These are phyloP conservation scores for Cucumis cinereus DNA, from an alignment of 306 rosid genomes.

Conservation along the genomic window DNA sequence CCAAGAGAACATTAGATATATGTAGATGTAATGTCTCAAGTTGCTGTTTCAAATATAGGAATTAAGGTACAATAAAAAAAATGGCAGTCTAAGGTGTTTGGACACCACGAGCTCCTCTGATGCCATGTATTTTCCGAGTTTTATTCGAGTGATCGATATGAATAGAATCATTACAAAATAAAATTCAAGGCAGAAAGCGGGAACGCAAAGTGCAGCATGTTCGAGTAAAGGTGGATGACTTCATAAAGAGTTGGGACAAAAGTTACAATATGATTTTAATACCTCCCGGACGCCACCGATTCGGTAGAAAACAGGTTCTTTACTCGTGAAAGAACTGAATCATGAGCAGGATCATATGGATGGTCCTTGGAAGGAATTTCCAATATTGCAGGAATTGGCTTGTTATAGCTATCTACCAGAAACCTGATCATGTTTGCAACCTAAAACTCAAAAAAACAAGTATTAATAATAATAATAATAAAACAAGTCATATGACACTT, in stretches of 20 bases:
- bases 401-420: slow-evolving; percentile 81
- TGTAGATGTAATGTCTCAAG: background rate
- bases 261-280: slow-evolving; percentile 14
- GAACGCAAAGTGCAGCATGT: background rate
- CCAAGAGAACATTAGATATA: background rate
- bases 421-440: slow-evolving; percentile 94
- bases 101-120: background rate
- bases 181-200: background rate
- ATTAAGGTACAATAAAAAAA: background rate
- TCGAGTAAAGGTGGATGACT: background rate
- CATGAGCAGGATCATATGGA: slow-evolving; percentile 87
- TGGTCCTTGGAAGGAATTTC: slow-evolving; percentile 96
- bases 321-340: slow-evolving; percentile 85
- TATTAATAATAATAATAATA: too few species aligned
- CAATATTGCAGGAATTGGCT: slow-evolving; percentile 81
- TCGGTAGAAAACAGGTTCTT: slow-evolving; percentile 77
- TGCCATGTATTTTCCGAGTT: background rate
- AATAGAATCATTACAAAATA: background rate
- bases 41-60: background rate
- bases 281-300: slow-evolving; percentile 82
- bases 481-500: background rate
- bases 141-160: background rate
- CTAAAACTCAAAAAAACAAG: slow-evolving; percentile 24
- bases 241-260: background rate
- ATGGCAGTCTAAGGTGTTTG: background rate